These are phyloP conservation scores for Aspergillus caelatus DNA, from an alignment of 2,329 filamentous ascomycete species.

Conservation along the genomic window DNA sequence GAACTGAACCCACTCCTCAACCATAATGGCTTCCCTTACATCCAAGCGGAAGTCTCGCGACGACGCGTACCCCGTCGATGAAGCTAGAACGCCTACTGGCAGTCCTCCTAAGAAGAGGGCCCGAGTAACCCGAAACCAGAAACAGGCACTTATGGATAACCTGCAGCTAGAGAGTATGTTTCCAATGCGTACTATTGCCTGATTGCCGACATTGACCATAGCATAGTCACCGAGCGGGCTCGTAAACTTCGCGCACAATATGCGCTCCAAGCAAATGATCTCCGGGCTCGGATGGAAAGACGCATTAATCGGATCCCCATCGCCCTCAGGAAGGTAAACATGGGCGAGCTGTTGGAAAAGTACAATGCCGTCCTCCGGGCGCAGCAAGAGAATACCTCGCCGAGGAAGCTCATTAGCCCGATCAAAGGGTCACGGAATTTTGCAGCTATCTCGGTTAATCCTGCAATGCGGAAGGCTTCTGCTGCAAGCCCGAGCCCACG, in stretches of 20 bases:
- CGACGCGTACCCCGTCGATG: conserved; percentile 51
- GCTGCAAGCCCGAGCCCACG: conserved; percentile 32
- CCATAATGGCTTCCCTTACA: conserved; percentile 40
- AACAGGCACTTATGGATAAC: conserved; percentile 86
- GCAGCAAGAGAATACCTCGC: conserved; percentile 31
- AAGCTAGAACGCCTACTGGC: conserved; percentile 46
- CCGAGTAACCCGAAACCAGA: conserved; percentile 70
- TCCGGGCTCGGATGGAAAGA: conserved; percentile 85
- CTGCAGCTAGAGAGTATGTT: conserved; percentile 80
- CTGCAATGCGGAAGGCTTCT: conserved; percentile 29
- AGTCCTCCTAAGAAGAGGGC: conserved; percentile 67
- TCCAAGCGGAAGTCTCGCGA: conserved; percentile 46
- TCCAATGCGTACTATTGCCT: conserved; percentile 5
- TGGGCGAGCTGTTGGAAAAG: conserved; percentile 74
- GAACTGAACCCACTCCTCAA: background rate
- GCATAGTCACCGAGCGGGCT: conserved; percentile 80
- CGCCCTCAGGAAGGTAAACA: conserved; percentile 74
- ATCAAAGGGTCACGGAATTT: conserved; percentile 33
- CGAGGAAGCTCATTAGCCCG: conserved; percentile 35
- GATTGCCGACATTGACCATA: conserved; percentile 17
- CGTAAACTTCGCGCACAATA: conserved; percentile 88
- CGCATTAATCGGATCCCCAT: conserved; percentile 90
- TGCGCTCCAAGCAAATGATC: conserved; percentile 80
- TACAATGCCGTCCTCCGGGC: conserved; percentile 36
- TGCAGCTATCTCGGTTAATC: conserved; percentile 33